Percentiles rank a stretch among this genome's conserved stretches.
These are phyloP conservation scores for Dothideomycetidae sp. DNA, from an alignment of 2,329 filamentous ascomycete species.

Conservation along the genomic window DNA sequence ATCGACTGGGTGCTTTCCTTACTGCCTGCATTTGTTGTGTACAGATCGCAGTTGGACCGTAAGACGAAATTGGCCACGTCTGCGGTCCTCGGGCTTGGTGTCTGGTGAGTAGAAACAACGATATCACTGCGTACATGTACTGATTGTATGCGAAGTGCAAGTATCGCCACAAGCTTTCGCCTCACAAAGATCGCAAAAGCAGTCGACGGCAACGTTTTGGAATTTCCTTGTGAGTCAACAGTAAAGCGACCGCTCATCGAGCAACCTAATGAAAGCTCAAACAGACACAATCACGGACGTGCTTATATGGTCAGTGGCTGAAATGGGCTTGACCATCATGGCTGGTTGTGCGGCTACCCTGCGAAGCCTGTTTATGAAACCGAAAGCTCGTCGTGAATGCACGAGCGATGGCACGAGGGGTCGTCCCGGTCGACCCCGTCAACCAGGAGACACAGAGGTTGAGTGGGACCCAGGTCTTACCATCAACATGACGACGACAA, in stretches of 20 bases:
- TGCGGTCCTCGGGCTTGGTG: constrained; percentile 3
- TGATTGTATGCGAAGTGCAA: too few species aligned
- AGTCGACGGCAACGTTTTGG: not conserved
- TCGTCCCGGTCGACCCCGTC: constrained; percentile 3
- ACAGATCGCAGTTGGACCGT: constrained; percentile 1
- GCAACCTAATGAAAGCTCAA: not conserved
- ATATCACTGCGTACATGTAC: too few species aligned
- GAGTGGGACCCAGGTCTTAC: constrained; percentile 9
- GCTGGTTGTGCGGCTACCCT: constrained; percentile 5
- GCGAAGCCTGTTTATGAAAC: constrained; percentile 5
- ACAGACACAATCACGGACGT: constrained; percentile 6
- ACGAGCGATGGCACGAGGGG: constrained; percentile 7
- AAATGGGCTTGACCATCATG: constrained; percentile 5
- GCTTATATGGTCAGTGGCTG: constrained; percentile 6
- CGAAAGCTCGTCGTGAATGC: not conserved
- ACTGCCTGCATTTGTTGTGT: constrained; percentile 4
- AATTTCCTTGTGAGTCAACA: constrained; percentile 5
- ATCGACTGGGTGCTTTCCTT: constrained; percentile 6
- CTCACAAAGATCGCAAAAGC: constrained; percentile 1
- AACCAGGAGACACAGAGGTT: constrained; percentile 6
- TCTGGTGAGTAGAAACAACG: constrained; percentile 1
- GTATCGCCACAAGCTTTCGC: constrained; percentile 3
- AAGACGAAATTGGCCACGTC: constrained; percentile 4
- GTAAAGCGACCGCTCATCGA: too few species aligned
- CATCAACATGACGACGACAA: constrained; percentile 3